Evolutionary conservation across 139 green algal genomes (phyloP).

Genomic region (Coccomyxa sp.): DNA sequence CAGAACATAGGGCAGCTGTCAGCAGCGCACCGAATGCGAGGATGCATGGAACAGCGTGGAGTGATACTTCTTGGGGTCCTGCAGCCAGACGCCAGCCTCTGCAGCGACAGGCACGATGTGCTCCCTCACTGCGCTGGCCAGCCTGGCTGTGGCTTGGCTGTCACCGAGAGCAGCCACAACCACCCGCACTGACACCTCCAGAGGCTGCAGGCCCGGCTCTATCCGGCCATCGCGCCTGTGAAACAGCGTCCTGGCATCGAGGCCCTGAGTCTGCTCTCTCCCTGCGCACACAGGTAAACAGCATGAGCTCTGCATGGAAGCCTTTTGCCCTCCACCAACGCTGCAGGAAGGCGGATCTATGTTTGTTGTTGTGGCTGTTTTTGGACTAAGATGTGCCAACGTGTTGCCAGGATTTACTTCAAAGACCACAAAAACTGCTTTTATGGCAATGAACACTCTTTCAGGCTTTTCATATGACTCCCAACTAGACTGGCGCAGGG

Average conservation of each 20-base stretch:
- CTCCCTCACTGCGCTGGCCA: constrained; percentile 18
- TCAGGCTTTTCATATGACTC: too few relatives aligned
- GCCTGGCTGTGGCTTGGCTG: neutral
- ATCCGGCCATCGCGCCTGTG: neutral
- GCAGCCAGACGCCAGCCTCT: constrained; percentile 46
- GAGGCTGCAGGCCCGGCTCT: neutral
- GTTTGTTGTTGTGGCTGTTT: too few relatives aligned
- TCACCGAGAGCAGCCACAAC: constrained; percentile 53
- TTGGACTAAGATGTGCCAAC: too few relatives aligned
- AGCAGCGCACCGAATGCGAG: constrained; percentile 47
- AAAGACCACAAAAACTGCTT: too few relatives aligned
- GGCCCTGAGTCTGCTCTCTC: neutral
- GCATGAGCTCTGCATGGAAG: too few relatives aligned
- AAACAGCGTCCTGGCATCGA: neutral
- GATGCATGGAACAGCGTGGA: constrained; percentile 64
- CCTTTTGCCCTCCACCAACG: too few relatives aligned
- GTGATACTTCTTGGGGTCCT: constrained; percentile 54
- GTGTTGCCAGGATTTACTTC: too few relatives aligned
- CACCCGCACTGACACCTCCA: constrained; percentile 42
- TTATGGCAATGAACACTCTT: too few relatives aligned
- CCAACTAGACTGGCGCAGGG: too few relatives aligned
- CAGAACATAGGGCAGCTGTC: too few relatives aligned
- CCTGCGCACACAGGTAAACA: neutral
- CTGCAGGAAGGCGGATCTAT: too few relatives aligned
- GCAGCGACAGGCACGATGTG: constrained; percentile 34